A percentile compares a stretch with the other conserved stretches of the same genome.
Evolutionary conservation across 257 asterid species (phyloP).

Genomic region (Scutellaria barbata): DNA sequence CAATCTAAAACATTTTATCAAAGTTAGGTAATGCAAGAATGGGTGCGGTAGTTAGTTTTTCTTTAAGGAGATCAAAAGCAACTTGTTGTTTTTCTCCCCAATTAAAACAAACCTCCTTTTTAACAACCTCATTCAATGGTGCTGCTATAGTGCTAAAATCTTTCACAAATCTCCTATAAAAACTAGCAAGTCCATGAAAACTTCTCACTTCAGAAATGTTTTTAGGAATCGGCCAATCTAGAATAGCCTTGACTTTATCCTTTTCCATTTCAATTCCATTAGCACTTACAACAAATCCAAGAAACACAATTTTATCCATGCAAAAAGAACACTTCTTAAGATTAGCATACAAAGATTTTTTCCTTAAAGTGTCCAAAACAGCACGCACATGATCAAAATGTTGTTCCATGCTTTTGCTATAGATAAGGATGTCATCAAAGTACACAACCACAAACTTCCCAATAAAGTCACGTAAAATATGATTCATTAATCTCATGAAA

Average conservation of each 20-base stretch:
- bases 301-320: too few relatives aligned
- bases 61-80: background rate
- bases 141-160: constrained; percentile 6
- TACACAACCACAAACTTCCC: constrained; percentile 1
- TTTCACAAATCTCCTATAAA: background rate
- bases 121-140: constrained; percentile 17
- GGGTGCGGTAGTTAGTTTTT: constrained; percentile 2
- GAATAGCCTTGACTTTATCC: background rate
- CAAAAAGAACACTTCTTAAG: too few relatives aligned
- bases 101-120: background rate
- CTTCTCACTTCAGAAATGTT: constrained; percentile 2
- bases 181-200: too few relatives aligned
- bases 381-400: background rate
- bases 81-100: constrained; percentile 8
- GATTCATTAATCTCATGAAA: too few relatives aligned
- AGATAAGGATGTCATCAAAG: constrained; percentile 17
- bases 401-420: background rate
- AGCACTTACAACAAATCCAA: too few relatives aligned
- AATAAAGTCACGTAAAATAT: background rate
- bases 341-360: background rate
- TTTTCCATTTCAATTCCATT: background rate
- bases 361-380: constrained; percentile 1
- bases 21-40: constrained; percentile 20
- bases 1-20: background rate
- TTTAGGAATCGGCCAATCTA: constrained; percentile 5